Evolutionary conservation across 2,329 filamentous ascomycete species (phyloP).

Genomic region (Triangularia setosa): DNA sequence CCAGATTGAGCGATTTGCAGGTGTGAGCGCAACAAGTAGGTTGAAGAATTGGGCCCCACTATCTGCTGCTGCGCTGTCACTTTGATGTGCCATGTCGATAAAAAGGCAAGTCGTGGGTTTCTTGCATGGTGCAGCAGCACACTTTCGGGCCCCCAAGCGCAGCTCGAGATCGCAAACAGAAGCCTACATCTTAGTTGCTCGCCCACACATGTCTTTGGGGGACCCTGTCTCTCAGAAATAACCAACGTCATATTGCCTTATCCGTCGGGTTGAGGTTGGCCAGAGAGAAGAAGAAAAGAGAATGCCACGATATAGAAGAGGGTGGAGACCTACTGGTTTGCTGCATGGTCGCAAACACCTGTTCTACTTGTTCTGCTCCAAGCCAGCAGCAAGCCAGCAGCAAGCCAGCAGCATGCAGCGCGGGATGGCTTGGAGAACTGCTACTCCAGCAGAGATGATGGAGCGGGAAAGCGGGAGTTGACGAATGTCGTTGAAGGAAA

Average conservation of each 20-base stretch:
- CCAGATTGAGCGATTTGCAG: slow-evolving; percentile 24
- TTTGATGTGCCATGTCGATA: not conserved
- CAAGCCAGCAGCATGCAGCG: not conserved
- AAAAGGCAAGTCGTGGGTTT: not conserved
- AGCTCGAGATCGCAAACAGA: not conserved
- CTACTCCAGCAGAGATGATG: not conserved
- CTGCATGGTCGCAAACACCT: too few species aligned
- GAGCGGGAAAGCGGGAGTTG: not conserved
- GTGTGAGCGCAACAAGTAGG: not conserved
- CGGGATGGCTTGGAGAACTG: not conserved
- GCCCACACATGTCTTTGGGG: not conserved
- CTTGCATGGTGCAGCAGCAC: not conserved
- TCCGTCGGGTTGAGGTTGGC: not conserved
- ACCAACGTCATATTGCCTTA: not conserved
- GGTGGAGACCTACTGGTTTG: too few species aligned
- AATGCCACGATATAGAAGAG: too few species aligned
- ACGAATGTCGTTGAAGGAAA: not conserved
- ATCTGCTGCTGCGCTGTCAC: not conserved
- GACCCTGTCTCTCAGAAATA: not conserved
- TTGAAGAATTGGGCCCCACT: not conserved
- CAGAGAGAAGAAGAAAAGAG: not conserved
- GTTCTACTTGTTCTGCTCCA: not conserved
- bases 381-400: not conserved
- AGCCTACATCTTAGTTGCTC: not conserved
- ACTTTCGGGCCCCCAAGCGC: not conserved